Conservation (phyloP, 129 eudicot genomes). For the Centaurea solstitialis region DNA sequence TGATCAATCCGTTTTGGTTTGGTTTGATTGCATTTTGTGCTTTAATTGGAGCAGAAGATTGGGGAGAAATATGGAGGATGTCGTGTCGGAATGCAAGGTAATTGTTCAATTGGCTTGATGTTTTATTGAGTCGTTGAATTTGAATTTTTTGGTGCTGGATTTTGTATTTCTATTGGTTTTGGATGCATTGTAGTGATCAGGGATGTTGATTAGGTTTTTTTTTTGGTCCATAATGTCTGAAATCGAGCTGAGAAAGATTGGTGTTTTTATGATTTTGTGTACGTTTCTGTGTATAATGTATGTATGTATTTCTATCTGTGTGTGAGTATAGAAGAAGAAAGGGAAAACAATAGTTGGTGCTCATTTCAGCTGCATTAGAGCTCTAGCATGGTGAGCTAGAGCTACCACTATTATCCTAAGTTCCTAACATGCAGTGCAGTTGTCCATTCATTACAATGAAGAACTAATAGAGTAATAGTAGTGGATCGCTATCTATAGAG, state of each 20-base stretch:
- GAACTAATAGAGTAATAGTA: constrained; percentile 10
- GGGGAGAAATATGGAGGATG: constrained; percentile 27
- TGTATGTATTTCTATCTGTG: neutral
- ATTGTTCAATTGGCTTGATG: constrained; percentile 4
- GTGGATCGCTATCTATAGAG: neutral
- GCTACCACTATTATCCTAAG: neutral
- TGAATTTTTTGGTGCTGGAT: neutral
- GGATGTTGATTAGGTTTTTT: constrained; percentile 11
- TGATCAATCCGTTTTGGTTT: neutral
- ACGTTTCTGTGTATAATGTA: neutral
- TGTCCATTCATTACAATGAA: neutral
- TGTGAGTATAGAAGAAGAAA: neutral
- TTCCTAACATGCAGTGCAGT: neutral
- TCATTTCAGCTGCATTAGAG: neutral
- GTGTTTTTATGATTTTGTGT: neutral
- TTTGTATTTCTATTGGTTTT: neutral
- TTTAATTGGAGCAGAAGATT: neutral
- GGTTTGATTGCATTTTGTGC: constrained; percentile 15
- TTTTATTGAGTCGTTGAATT: neutral
- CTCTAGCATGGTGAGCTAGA: neutral
- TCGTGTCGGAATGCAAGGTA: constrained; percentile 37
- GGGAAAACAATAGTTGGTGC: constrained; percentile 1
- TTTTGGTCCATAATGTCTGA: neutral
- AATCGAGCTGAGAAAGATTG: neutral
- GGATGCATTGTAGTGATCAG: constrained; percentile 6